A percentile compares a stretch with the other conserved stretches of the same genome.
phyloP scores from a whole-genome alignment of 2,329 filamentous ascomycete genomes.

The Thelonectria blattea region DNA sequence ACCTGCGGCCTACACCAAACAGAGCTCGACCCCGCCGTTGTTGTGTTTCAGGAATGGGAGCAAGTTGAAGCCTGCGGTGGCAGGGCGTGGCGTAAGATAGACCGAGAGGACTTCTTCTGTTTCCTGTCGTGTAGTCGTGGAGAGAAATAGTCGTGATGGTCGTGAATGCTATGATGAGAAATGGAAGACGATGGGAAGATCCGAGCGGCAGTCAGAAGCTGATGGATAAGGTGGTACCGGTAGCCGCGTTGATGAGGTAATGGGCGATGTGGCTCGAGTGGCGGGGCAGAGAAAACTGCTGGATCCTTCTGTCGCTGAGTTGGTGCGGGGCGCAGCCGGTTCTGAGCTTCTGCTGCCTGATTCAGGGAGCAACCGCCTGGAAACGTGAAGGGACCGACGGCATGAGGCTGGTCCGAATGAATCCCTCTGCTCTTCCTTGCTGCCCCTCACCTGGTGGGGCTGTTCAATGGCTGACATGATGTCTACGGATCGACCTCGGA shows the following conservation, averaged over 20 bases:
- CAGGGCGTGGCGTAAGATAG: conserved; percentile 23
- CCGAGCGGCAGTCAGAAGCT: conserved; percentile 18
- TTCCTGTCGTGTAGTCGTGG: conserved; percentile 4
- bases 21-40: conserved; percentile 47
- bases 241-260: conserved; percentile 38
- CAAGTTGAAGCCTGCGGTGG: conserved; percentile 22
- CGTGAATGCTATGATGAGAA: conserved; percentile 18
- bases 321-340: not conserved
- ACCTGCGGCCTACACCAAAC: conserved; percentile 45
- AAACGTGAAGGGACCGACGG: not conserved
- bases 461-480: too few relatives aligned
- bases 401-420: not conserved
- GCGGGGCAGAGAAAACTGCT: conserved; percentile 26
- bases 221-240: conserved; percentile 24
- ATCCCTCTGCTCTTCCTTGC: too few relatives aligned
- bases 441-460: too few relatives aligned
- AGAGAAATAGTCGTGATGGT: conserved; percentile 14
- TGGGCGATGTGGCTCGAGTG: conserved; percentile 29
- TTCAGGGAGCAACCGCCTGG: not conserved
- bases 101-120: not conserved
- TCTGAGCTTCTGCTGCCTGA: not conserved
- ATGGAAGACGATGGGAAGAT: conserved; percentile 10
- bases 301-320: conserved; percentile 8
- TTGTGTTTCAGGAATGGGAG: conserved; percentile 21
- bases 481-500: too few relatives aligned